Evolutionary conservation across 805 yeast genomes (phyloP).

Genomic region (Candida sphagnicola): DNA sequence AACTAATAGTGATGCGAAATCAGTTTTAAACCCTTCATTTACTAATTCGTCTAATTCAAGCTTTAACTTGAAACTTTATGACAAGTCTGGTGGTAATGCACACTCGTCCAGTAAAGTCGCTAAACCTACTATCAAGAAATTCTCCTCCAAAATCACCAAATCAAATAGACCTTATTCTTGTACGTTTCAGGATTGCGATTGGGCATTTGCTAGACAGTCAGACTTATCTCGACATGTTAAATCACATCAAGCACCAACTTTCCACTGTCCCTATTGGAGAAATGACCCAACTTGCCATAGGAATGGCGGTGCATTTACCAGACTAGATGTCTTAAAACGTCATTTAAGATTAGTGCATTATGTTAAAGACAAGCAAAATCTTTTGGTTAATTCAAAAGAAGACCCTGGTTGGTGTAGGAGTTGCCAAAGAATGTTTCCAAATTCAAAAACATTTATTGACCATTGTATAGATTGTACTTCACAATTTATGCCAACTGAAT

Average conservation of each 20-base stretch:
- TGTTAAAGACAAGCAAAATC: constrained; percentile 41
- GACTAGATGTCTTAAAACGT: constrained; percentile 71
- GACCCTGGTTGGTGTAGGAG: constrained; percentile 68
- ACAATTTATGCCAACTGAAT: constrained; percentile 17
- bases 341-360: constrained; percentile 69
- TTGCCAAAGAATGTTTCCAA: constrained; percentile 55
- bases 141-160: constrained; percentile 2
- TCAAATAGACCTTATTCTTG: constrained; percentile 37
- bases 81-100: not conserved
- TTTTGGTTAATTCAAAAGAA: constrained; percentile 21
- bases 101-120: not conserved
- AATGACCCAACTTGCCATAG: constrained; percentile 69
- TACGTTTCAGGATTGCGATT: constrained; percentile 44
- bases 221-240: constrained; percentile 66
- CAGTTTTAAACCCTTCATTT: not conserved
- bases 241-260: constrained; percentile 62
- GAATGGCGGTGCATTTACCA: constrained; percentile 70
- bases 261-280: constrained; percentile 72
- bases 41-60: not conserved
- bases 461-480: constrained; percentile 65
- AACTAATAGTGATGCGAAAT: not conserved
- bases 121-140: constrained; percentile 6
- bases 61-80: not conserved
- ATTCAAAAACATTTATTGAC: constrained; percentile 54
- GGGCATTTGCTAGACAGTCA: constrained; percentile 69